These are phyloP conservation scores for Bassia scoparia DNA, from an alignment of 148 eudicot genomes.

Conservation along the genomic window DNA sequence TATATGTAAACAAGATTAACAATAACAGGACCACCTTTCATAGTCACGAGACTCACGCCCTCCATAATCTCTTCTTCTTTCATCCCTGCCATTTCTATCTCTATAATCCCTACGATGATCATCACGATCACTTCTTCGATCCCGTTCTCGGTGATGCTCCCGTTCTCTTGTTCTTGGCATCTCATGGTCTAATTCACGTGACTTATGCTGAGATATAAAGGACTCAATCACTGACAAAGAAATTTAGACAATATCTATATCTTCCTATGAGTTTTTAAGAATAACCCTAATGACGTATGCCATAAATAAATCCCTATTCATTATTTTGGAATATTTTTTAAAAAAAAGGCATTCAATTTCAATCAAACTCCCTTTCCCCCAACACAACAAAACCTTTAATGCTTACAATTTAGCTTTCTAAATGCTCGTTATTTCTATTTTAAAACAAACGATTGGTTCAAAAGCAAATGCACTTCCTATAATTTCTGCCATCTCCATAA, in stretches of 20 bases:
- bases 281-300: too few relatives aligned
- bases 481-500: too few relatives aligned
- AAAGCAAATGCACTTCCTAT: too few relatives aligned
- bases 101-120: constrained; percentile 40
- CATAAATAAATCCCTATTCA: too few relatives aligned
- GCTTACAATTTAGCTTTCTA: too few relatives aligned
- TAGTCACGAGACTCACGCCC: constrained; percentile 41
- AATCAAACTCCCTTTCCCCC: too few relatives aligned
- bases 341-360: too few relatives aligned
- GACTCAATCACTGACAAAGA: background rate
- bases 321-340: too few relatives aligned
- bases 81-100: constrained; percentile 46
- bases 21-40: constrained; percentile 45
- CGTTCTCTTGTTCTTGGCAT: constrained; percentile 44
- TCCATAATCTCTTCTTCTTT: constrained; percentile 48
- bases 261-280: too few relatives aligned
- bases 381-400: too few relatives aligned
- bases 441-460: too few relatives aligned
- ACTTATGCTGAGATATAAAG: constrained; percentile 37
- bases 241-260: background rate
- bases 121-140: constrained; percentile 33
- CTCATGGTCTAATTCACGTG: constrained; percentile 41
- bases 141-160: constrained; percentile 32
- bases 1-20: background rate
- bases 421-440: too few relatives aligned